Base-by-base conservation (phyloP, 371 early-diverging fungal genomes). In the Capillidium rhysosporum region DNA sequence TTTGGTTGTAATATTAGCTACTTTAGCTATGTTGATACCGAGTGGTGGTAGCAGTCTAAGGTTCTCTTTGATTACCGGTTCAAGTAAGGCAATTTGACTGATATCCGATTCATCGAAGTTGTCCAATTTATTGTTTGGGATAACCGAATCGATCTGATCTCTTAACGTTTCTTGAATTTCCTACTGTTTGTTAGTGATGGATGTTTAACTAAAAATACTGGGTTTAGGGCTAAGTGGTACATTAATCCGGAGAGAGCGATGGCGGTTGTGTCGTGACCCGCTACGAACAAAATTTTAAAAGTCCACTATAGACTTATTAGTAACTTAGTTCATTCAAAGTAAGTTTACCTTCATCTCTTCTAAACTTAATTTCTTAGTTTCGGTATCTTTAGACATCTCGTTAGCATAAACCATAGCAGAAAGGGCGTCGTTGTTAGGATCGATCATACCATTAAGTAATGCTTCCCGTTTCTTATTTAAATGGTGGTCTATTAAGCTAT, bases 31-130 rank as follows among this genome's bases (percentile, higher is more conserved):
- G 20, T 51, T 34, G 21, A 45, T 51, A 9, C 46, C 43, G 9
- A 52, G 49, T 24, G 54, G 51, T 28, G 61, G 49, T 24, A 59
- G 40, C 20, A 58, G 21, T 44, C 61, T 18, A 40, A 57, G 34
- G 16, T 21, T 52, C 52, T 61, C 61, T 34, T 58, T 58, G 59
- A 61, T 61, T n/a, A 55, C 38, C 14, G 46, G 40, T 25, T 61
- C 60, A 21, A 61, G 23, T 3, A 38, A 54, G 14, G 3, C 28
- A 3, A 54, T 40, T 14, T 41, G 9, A 7, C 16, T 40, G 9
- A 52, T 14, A 23, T 38, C 25, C 5, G 21, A 12, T 51, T 51
- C 38, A 7, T 9, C 10, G 16, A 34, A 20, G 14, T 14, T 26
- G 20, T 31, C 38, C 5, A 23, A 5, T 20, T 34, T 28, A 16